Evolutionary conservation across 1,284 basidiomycete genomes (phyloP), one percentile per base, ranked within the genome.

Genomic region (Clitocybe nebularis): DNA sequence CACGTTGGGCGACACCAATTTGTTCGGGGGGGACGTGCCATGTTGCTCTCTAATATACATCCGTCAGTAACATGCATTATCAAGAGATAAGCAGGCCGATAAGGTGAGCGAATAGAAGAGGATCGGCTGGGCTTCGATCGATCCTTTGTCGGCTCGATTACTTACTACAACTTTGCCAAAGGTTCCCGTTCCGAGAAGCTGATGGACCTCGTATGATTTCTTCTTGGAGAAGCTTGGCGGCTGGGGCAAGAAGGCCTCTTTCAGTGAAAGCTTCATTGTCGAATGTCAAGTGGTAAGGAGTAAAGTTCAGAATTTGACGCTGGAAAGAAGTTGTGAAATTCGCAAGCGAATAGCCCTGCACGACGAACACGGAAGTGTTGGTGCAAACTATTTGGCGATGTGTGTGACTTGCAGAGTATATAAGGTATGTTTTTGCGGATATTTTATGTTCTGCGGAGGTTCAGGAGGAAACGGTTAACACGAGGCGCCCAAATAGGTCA

Each of bases 161-260:
- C 77, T 69, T 68, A 94, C 72, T 70, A 91, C 73, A 38, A 94
- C 91, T 61, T 89, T 89, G 26, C 91, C 91, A 63, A 93, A 94
- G 0, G 87, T 83, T 3, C 91, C 91, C 30, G 74, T 74, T 4
- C 92, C 92, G 1, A 94, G 68, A 10, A 82, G 71, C 25, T 84
- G 74, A 43, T 86, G 81, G 1, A 87, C 68, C 48, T 84, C 80
- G 55, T 89, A 90, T 16, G 77, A 67, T 59, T 84, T 87, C 71
- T 93, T 93, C 74, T 93, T 93, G 55, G 65, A 66, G 59, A 89
- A 93, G 44, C 85, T 89, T 0, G 86, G 72, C 1, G 91, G 91
- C 57, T 93, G 90, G 0, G 84, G 77, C 7, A 93, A 73, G 33
- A 93, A 54, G 4, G 64, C 62, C 40, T 72, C 69, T 36, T 67